Base-by-base conservation (phyloP, 768 basidiomycete genomes). In the Suillus subaureus region DNA sequence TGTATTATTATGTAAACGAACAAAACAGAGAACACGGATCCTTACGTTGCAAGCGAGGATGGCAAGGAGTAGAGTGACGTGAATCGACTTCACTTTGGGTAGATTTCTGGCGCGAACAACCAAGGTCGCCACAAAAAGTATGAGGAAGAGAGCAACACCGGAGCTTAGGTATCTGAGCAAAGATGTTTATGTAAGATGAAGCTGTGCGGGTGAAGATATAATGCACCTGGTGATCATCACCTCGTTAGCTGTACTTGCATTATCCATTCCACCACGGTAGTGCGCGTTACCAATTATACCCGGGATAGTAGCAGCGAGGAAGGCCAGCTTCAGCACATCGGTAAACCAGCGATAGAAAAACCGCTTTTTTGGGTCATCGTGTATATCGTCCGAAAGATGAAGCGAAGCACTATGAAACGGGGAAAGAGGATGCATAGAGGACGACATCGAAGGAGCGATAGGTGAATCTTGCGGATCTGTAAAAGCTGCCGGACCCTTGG, bases 11-110 rank as follows among this genome's bases (percentile, higher is more conserved):
- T 40, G 61, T 35, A 21, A 35, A 52, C 6, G 16, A 5, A 51
- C 15, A 40, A 16, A 23, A n/a, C 8, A 5, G 33, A 51, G 13
- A 5, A 37, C 37, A 35, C 35, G n/a, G 7, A n/a, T 39, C 70
- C 80, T 70, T 61, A 81, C 82, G 60, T 77, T 69, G n/a, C 79
- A 71, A 11, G 66, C 57, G 40, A 72, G 68, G n/a, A 69, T 60
- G 13, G 31, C 21, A 56, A 79, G 64, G 9, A 71, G n/a, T 18
- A 68, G 28, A 11, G 77, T 43, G 28, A 75, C 56, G 6, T 64
- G 42, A 9, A 70, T 68, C 6, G 77, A 73, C 45, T 66, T 66
- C 55, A 74, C 72, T 35, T 75, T 73, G n/a, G 73, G 70, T 66
- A 77, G 62, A 39, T 67, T 74, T 8, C 64, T 64, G 23, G 74